Conservation (phyloP, 2,329 filamentous ascomycete genomes). For the Colletotrichum magnum region DNA sequence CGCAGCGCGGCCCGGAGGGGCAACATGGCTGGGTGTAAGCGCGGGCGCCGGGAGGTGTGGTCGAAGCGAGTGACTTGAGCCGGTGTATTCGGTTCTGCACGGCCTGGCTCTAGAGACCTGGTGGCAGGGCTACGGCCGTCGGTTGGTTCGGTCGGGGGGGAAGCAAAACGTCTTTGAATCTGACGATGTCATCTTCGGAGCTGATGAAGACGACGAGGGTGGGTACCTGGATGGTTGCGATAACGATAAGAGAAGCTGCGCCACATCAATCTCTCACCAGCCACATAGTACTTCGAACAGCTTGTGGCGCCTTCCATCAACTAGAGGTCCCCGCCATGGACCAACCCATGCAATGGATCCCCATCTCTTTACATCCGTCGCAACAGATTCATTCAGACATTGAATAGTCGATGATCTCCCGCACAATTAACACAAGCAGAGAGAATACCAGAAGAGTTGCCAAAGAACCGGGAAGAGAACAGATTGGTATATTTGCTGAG, state of each 20-base stretch:
- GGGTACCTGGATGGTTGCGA: slow-evolving; percentile 6
- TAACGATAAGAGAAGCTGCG: slow-evolving; percentile 35
- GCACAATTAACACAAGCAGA: no score
- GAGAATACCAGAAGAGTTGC: no score
- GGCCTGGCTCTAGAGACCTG: background rate
- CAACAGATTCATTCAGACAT: no score
- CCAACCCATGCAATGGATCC: no score
- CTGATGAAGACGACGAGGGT: background rate
- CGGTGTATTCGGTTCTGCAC: background rate
- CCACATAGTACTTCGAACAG: background rate
- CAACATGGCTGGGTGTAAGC: slow-evolving; percentile 40
- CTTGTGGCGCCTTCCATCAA: background rate
- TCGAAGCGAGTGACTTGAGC: background rate
- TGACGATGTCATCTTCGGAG: slow-evolving; percentile 33
- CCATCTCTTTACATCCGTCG: no score
- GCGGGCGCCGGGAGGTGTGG: background rate
- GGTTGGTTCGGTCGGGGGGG: no score
- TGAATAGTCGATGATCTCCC: no score
- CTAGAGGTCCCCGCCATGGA: no score
- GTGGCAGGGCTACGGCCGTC: no score
- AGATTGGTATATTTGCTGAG: slow-evolving; percentile 48
- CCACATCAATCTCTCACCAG: background rate
- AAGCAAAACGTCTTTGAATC: background rate
- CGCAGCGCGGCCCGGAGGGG: slow-evolving; percentile 43
- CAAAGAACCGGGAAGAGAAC: no score